Evolutionary conservation across 352 stramenopile genomes (phyloP), one percentile per base, ranked within the genome.

Genomic region (Peronospora belbahrii): DNA sequence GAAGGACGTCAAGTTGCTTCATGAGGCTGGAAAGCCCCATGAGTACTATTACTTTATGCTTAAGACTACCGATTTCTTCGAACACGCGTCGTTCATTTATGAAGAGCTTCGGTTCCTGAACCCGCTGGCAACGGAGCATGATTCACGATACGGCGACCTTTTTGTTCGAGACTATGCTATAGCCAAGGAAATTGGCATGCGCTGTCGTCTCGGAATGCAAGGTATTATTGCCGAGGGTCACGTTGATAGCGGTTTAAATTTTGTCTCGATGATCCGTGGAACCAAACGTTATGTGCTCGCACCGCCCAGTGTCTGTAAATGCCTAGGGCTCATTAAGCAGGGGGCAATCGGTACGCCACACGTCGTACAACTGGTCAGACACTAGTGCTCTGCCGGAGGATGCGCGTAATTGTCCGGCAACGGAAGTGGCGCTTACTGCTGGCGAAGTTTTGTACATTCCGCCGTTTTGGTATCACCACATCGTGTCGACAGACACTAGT

Each of bases 381-480:
- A 52, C 59, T 8, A 59, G 44, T 24, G 28, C 42, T 9, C 25
- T 78, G 20, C 38, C 65, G 2, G 35, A 58, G n/a, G 39, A 62
- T 1, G 55, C 54, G 15, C 52, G 69, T 11, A 51, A 82, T 23
- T 92, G 86, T 18, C 68, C 63, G 6, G 66, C 69, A 7, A 91
- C 88, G 5, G 94, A 98, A 52, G 90, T 97, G 6, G 70, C 97
- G 2, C 60, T 98, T 20, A 79, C 78, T 14, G 70, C 81, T 1
- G 95, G 95, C 4, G 94, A 98, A 65, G 86, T 96, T 6, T 55
- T 98, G 19, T 98, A 97, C 62, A 59, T 98, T 20, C 94, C 94
- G 6, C 96, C 88, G 6, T 85, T 74, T 48, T 98, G 88, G 87
- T 97, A 97, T 59, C 94, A 98, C 63, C 95, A 94, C 56, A 98